Base-by-base conservation (phyloP, 495 filamentous ascomycete genomes). In the Annulohypoxylon nitens region DNA sequence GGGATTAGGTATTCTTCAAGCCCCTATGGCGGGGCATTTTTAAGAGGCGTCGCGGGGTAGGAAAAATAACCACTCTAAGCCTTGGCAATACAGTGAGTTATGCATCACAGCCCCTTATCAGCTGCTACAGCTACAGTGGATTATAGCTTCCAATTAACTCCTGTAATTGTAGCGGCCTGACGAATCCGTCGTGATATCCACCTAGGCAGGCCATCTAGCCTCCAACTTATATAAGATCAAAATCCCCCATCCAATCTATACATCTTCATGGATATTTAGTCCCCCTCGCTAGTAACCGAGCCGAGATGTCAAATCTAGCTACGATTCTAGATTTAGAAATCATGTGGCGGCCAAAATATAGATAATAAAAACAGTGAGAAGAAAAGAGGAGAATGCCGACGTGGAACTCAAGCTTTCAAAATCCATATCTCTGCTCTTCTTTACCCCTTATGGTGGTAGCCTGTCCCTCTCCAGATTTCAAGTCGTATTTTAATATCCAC, bases 401-500 rank as follows among this genome's bases (percentile, higher is more conserved):
- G 67, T 51, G 25, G 41, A 59, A 16, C 55, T 59, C 30, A 54
- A 74, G 50, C 43, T 59, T 20, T 50, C 14, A 64, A 23, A 64
- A 50, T 33, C 71, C 61, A 20, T 20, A 53, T 30, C 48, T 64
- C 7, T 73, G 20, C 16, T 62, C 71, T 39, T 45, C 36, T 37
- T 66, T 74, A 36, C 71, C 67, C 51, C 67, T 70, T 74, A 70
- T 30, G 67, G 71, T 33, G 18, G 20, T 23, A 18, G 43, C 11
- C n/a, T 30, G 2, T 34, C 61, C 26, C 23, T 41, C 48, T 60
- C 71, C 23, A 69, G 71, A 69, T 55, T 18, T 39, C 16, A 48
- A 14, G 71, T 74, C 48, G 67, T 20, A 74, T 74, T 74, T 74
- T 74, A 74, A 74, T 74, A 74, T 70, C 57, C 26, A 11, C 50